Base-by-base conservation (phyloP, 2,329 filamentous ascomycete species). In the Xylariales sp. region DNA sequence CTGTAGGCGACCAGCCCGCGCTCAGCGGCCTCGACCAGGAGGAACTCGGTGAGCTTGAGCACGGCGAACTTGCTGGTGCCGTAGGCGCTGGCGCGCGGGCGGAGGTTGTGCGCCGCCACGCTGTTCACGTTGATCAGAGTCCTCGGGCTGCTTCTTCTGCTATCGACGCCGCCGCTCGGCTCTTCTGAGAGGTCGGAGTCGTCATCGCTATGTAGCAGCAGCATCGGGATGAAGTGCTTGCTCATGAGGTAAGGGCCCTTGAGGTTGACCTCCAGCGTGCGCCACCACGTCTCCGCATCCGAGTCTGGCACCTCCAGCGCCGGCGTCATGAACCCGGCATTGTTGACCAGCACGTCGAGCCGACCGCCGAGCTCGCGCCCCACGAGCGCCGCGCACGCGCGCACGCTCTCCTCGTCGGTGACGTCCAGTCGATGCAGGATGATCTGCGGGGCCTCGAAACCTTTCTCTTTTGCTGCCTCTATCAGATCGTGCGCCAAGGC, bases 301-400 rank as follows among this genome's bases (percentile, higher is more conserved):
- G 46, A 43, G 25, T 53, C 47, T 15, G 46, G 40, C 5, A 53
- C 17, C 3, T 37, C 21, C 21, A 38, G 28, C 3, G 39, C 23
- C 8, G 23, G 23, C n/a, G 23, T 25, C 23, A 25, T 25, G 23
- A 25, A 25, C 4, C 63, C 69, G 0, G 66, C 65, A 46, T 69
- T 72, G 41, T 63, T 64, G 33, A 70, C 46, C 2, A 70, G 39
- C 16, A 70, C 55, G 33, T 70, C 67, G 4, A 69, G 41, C 4
- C 50, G 47, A 2, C 60, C 57, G 29, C 5, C 30, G 32, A 62
- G 64, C 19, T 52, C 43, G 2, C 37, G 34, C 16, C 52, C 44
- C 1, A 62, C 41, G 0, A 32, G 28, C 4, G 38, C 38, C 0
- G 57, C 57, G 0, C 59, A 61, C 1, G 47, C 49, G 10, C 50